Conservation (phyloP, 352 stramenopile genomes). For the Globisporangium nodosum region DNA sequence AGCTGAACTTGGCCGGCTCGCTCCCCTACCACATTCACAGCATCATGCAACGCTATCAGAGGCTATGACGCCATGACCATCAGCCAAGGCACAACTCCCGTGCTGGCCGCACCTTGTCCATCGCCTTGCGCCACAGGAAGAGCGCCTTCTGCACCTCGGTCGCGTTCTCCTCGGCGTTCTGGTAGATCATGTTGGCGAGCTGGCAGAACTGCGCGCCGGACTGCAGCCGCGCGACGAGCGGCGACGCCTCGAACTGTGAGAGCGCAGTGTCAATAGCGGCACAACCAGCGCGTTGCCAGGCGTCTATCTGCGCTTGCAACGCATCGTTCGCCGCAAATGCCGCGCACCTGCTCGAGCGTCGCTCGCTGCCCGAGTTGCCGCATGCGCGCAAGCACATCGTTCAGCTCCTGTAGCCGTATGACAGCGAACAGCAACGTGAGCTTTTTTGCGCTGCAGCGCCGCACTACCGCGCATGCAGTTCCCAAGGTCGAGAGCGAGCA, state of each 20-base stretch:
- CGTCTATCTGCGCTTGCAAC: not conserved
- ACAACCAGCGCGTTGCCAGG: not conserved
- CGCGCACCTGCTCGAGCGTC: constrained; percentile 50
- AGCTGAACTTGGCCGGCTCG: constrained; percentile 81
- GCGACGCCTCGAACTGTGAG: constrained; percentile 55
- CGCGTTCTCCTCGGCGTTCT: constrained; percentile 54
- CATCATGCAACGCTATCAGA: not conserved
- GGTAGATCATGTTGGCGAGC: constrained; percentile 82
- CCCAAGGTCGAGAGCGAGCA: not conserved
- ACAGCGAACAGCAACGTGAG: not conserved
- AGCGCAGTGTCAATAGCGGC: not conserved
- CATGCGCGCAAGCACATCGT: constrained; percentile 50
- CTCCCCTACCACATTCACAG: constrained; percentile 33
- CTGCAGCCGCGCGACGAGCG: constrained; percentile 46
- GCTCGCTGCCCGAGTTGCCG: constrained; percentile 41
- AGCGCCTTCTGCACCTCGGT: constrained; percentile 68
- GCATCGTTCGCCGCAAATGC: not conserved
- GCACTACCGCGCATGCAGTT: not conserved
- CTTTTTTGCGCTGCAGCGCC: not conserved
- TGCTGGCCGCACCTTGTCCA: constrained; percentile 45
- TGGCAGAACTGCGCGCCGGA: constrained; percentile 61
- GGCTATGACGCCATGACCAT: too few species aligned
- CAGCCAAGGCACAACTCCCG: not conserved
- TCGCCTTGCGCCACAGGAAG: constrained; percentile 75
- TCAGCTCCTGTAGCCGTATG: constrained; percentile 31